Base-by-base conservation (phyloP, 2,329 filamentous ascomycete species). In the Fonsecaea monophora region DNA sequence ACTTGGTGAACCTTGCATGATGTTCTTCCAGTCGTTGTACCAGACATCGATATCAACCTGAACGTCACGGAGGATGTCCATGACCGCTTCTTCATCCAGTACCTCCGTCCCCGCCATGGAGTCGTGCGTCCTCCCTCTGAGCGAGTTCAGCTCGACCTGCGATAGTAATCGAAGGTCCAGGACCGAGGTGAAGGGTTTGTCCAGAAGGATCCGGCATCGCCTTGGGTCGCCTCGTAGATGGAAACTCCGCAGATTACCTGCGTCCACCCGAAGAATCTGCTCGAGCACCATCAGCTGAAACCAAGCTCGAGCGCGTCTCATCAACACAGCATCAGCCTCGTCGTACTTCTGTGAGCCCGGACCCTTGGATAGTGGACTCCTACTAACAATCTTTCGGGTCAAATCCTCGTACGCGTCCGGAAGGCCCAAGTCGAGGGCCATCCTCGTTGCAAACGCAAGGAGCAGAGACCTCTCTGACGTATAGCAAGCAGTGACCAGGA, bases 281-380 rank as follows among this genome's bases (percentile, higher is more conserved):
- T 85, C 83, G 10, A 86, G 74, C 21, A 86, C 82, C 65, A 85
- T 79, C 3, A 85, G 77, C 2, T 82, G 82, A 72, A 85, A 82
- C 84, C 84, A 86, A 0, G 83, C 80, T 45, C 84, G 77, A 0
- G 80, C 75, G 56, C 78, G 78, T 25, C 79, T 76, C 76, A 83
- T 80, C 62, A 84, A 70, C 10, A 73, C 69, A 15, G 68, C 65
- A 5, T 66, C 57, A 13, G 18, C 38, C 18, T 65, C 48, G 34
- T 57, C 37, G 37, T 50, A 65, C 12, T 13, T 34, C 10, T 30
- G 37, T 4, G 45, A 18, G 15, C 38, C 53, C 8, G 13, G 35
- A n/a, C 37, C 37, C 21, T 58, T 21, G 8, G 53, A 57, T 30
- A 37, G 21, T 6, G 71, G 66, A 30, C 74, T 74, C 18, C 70